Conservation (phyloP, 1,139 yeast species). For the Blastobotrys capitulatus region DNA sequence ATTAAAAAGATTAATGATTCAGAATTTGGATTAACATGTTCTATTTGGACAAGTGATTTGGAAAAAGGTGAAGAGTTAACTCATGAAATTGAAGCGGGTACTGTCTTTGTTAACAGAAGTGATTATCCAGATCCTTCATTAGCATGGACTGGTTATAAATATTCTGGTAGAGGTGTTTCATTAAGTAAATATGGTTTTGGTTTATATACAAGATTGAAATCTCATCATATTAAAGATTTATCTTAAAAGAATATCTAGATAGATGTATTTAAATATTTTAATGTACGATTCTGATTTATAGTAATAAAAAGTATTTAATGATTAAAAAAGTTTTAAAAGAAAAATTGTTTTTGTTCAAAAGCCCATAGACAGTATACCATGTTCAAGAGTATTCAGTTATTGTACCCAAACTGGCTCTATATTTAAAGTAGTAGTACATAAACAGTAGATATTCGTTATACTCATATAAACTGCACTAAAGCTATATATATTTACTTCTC, state of each 20-base stretch:
- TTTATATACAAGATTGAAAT: conserved; percentile 33
- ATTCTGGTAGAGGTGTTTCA: conserved; percentile 68
- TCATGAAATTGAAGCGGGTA: conserved; percentile 71
- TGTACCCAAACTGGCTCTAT: too few species aligned
- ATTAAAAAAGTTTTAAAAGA: too few species aligned
- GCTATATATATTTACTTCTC: too few species aligned
- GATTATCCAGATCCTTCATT: conserved; percentile 73
- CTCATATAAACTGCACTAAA: too few species aligned
- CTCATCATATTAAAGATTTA: conserved; percentile 32
- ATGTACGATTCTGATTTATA: too few species aligned
- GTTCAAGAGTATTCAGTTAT: too few species aligned
- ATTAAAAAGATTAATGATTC: conserved; percentile 34
- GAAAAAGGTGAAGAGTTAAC: conserved; percentile 55
- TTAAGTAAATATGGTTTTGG: conserved; percentile 33
- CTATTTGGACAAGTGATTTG: conserved; percentile 49
- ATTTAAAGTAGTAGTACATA: too few species aligned
- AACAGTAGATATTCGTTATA: too few species aligned
- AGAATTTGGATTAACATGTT: conserved; percentile 47
- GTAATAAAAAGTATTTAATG: too few species aligned
- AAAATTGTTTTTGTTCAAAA: too few species aligned
- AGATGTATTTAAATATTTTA: too few species aligned
- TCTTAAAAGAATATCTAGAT: neutral
- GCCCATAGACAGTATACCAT: too few species aligned
- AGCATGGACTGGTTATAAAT: conserved; percentile 81
- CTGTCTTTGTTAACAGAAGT: conserved; percentile 80